Conservation (phyloP, 2,329 filamentous ascomycete species). For the Arthroderma sp. region DNA sequence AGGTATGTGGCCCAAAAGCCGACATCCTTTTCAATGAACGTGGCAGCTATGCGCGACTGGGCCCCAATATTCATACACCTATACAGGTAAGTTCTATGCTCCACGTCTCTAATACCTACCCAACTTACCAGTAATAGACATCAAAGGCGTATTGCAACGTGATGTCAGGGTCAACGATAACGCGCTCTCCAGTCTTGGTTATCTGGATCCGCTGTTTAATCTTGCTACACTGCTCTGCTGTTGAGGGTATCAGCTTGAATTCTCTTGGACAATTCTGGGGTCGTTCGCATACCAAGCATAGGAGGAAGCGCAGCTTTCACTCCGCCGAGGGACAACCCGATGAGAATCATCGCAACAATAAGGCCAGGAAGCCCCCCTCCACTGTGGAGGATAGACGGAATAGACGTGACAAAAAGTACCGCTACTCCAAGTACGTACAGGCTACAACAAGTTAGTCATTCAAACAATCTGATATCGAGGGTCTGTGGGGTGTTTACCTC, state of each 20-base stretch:
- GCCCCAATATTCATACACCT: constrained; percentile 53
- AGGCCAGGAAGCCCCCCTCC: constrained; percentile 15
- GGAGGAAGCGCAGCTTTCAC: constrained; percentile 23
- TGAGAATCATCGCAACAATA: constrained; percentile 20
- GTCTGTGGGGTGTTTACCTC: too few species aligned
- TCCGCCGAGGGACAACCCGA: constrained; percentile 28
- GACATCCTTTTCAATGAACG: constrained; percentile 47
- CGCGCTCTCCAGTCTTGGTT: constrained; percentile 12
- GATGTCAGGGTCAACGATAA: constrained; percentile 1
- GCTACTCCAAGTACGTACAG: constrained; percentile 13
- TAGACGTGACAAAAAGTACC: constrained; percentile 16
- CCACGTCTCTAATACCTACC: background rate
- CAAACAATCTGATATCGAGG: background rate
- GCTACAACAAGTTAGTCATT: background rate
- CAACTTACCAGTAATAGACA: constrained; percentile 24
- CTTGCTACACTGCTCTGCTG: constrained; percentile 23
- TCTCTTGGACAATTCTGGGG: background rate
- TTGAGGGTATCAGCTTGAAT: background rate
- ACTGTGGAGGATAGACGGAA: constrained; percentile 12
- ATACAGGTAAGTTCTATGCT: constrained; percentile 13
- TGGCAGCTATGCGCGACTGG: constrained; percentile 47
- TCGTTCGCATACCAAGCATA: constrained; percentile 18
- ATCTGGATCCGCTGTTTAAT: constrained; percentile 13
- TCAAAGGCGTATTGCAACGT: constrained; percentile 35
- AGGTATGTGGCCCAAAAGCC: constrained; percentile 50